Percentiles rank a stretch among this genome's conserved stretches.
phyloP scores from a whole-genome alignment of 2,329 filamentous ascomycete species.

The Fusarium guadeloupense region DNA sequence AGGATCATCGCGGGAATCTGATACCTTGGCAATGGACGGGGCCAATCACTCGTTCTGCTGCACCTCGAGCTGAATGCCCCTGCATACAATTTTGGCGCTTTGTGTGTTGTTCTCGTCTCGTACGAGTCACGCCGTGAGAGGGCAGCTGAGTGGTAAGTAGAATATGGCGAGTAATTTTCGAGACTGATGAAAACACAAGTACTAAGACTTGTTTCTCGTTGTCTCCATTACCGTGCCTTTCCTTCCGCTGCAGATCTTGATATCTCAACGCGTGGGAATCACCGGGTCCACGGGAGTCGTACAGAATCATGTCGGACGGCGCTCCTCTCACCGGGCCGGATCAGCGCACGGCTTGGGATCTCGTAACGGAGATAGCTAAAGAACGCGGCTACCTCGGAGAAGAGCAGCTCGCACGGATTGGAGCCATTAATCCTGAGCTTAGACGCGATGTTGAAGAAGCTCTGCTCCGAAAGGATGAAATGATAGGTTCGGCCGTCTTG shows the following conservation, averaged over 20 bases:
- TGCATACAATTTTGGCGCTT: conserved; percentile 14
- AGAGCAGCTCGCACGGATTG: conserved; percentile 29
- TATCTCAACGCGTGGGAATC: background rate
- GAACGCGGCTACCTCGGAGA: conserved; percentile 36
- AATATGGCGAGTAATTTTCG: too few species aligned
- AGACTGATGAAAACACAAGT: background rate
- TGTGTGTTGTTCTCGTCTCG: conserved; percentile 14
- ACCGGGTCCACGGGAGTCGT: conserved; percentile 8
- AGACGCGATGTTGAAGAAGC: conserved; percentile 35
- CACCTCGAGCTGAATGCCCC: conserved; percentile 28
- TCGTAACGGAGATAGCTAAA: conserved; percentile 36
- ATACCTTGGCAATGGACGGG: conserved; percentile 16
- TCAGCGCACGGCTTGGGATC: conserved; percentile 16
- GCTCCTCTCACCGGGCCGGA: background rate
- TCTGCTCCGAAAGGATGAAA: conserved; percentile 35
- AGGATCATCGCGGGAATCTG: conserved; percentile 18
- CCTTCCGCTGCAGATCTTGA: background rate
- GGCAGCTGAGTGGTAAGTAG: background rate
- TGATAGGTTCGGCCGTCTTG: conserved; percentile 38
- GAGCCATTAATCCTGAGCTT: conserved; percentile 27
- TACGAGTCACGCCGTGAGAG: conserved; percentile 5
- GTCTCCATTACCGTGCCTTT: background rate
- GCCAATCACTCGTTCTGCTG: conserved; percentile 20
- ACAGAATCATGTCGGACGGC: background rate
- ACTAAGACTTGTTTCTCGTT: background rate